phyloP scores from a whole-genome alignment of 306 rosid species.

The Lathyrus oleraceus region DNA sequence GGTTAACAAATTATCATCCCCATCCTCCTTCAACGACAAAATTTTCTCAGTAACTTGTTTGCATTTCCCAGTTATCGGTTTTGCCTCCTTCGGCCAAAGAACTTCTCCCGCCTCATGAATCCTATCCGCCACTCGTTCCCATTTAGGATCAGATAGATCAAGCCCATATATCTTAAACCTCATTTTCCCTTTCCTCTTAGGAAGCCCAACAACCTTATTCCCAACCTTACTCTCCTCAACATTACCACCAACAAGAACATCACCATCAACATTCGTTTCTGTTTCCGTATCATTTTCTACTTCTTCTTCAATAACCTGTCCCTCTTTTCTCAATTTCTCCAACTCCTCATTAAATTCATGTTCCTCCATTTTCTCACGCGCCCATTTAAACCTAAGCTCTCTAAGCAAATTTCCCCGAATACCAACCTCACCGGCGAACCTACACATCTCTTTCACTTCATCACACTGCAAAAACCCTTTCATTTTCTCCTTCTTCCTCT shows the following conservation, averaged over 20 bases:
- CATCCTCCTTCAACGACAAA: slow-evolving; percentile 48
- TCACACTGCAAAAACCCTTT: slow-evolving; percentile 71
- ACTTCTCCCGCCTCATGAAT: slow-evolving; percentile 63
- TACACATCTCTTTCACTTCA: slow-evolving; percentile 82
- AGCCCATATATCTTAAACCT: slow-evolving; percentile 81
- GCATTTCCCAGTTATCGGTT: slow-evolving; percentile 68
- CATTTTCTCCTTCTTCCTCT: slow-evolving; percentile 74
- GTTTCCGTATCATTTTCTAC: not conserved
- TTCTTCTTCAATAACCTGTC: not conserved
- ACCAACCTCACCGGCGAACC: slow-evolving; percentile 89
- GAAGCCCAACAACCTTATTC: slow-evolving; percentile 60
- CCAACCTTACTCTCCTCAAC: slow-evolving; percentile 28
- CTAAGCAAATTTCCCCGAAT: slow-evolving; percentile 81
- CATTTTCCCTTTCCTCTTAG: slow-evolving; percentile 79
- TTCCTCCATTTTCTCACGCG: slow-evolving; percentile 86
- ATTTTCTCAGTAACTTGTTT: slow-evolving; percentile 62
- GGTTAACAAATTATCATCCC: slow-evolving; percentile 44
- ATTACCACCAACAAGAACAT: slow-evolving; percentile 18
- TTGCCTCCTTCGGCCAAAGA: slow-evolving; percentile 70
- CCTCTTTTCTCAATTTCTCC: slow-evolving; percentile 56
- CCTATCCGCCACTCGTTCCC: slow-evolving; percentile 76
- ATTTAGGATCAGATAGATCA: slow-evolving; percentile 77
- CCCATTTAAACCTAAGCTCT: slow-evolving; percentile 95
- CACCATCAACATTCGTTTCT: slow-evolving; percentile 22
- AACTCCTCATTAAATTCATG: slow-evolving; percentile 66